phyloP scores from a whole-genome alignment of 441 rosid genomes.

The Jatropha podagrica region DNA sequence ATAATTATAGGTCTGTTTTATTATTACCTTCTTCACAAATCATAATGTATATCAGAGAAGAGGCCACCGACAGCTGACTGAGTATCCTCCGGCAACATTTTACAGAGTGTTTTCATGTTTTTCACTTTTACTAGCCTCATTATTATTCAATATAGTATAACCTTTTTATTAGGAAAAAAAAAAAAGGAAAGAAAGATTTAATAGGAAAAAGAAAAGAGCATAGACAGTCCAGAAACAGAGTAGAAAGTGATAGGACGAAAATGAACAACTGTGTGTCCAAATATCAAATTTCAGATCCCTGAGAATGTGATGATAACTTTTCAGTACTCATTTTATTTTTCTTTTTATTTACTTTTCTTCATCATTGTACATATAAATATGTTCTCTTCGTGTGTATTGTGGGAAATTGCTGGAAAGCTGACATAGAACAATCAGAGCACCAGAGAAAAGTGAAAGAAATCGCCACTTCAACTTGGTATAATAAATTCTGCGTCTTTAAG shows the following conservation, averaged over 20 bases:
- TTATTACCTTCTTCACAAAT: no score
- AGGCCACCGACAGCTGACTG: constrained; percentile 32
- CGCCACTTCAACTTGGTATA: background rate
- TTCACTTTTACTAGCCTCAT: background rate
- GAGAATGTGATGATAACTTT: constrained; percentile 11
- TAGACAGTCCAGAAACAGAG: background rate
- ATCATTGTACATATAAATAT: background rate
- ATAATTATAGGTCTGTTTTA: background rate
- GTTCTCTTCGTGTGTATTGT: constrained; percentile 7
- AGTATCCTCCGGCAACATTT: constrained; percentile 32
- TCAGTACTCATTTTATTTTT: background rate
- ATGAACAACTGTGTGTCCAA: constrained; percentile 11
- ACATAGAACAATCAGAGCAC: constrained; percentile 16
- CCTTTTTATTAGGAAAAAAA: background rate
- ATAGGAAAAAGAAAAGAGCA: background rate
- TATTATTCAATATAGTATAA: background rate
- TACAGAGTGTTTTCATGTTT: constrained; percentile 6
- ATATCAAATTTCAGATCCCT: constrained; percentile 14
- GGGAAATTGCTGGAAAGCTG: constrained; percentile 23
- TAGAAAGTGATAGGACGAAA: constrained; percentile 15
- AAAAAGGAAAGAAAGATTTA: background rate
- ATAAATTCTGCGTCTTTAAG: background rate
- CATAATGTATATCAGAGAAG: background rate
- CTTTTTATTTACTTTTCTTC: background rate
- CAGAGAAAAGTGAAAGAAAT: background rate